Percentiles rank a stretch among this genome's conserved stretches.
Evolutionary conservation across 1,284 basidiomycete genomes (phyloP).

Genomic region (Tremellales sp.): DNA sequence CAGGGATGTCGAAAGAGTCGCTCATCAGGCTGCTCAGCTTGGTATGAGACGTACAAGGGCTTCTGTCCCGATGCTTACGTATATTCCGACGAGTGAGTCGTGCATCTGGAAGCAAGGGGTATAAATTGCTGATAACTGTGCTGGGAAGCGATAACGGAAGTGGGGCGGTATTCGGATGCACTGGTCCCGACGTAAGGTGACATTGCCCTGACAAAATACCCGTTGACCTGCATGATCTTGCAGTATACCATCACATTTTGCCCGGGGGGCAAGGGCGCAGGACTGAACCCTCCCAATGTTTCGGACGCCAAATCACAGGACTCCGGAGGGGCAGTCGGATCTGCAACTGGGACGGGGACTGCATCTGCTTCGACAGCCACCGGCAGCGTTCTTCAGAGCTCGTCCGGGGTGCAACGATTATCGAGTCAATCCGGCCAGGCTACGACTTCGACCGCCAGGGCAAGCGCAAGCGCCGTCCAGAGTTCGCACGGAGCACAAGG

Average conservation of each 20-base stretch:
- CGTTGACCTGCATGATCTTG: neutral
- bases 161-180: neutral
- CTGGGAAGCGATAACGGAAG: neutral
- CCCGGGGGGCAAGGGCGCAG: conserved; percentile 11
- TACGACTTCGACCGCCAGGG: no score
- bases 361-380: no score
- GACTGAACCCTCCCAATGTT: conserved; percentile 7
- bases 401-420: no score
- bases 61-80: conserved; percentile 17
- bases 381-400: no score
- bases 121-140: neutral
- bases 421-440: no score
- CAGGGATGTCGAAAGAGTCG: neutral
- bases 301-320: no score
- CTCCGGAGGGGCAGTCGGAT: no score
- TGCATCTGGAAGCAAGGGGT: neutral
- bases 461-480: no score
- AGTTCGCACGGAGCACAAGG: no score
- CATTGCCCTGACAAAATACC: neutral
- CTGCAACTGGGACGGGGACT: no score
- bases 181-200: neutral
- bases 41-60: conserved; percentile 13
- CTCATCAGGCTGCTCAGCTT: conserved; percentile 45
- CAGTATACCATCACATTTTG: conserved; percentile 13
- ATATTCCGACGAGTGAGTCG: conserved; percentile 18